Evolutionary conservation across 805 yeast genomes (phyloP).

Genomic region (Monosporozyma servazzii): DNA sequence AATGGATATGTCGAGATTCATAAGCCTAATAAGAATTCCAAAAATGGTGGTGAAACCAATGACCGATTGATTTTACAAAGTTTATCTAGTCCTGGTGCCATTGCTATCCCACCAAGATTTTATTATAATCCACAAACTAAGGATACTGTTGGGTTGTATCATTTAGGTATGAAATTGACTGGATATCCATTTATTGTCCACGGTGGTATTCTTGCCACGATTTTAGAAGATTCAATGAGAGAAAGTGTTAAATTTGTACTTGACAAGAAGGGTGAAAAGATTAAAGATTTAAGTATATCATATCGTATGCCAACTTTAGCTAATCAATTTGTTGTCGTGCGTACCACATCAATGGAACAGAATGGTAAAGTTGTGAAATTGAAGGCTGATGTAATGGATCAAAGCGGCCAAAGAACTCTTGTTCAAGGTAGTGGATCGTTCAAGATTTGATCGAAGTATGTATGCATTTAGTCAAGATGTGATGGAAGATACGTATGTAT

Average conservation of each 20-base stretch:
- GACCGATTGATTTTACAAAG: conserved; percentile 37
- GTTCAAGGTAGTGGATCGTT: conserved; percentile 50
- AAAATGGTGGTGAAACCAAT: neutral
- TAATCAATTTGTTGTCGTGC: conserved; percentile 63
- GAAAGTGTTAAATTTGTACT: conserved; percentile 36
- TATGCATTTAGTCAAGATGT: too few relatives aligned
- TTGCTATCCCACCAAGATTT: conserved; percentile 63
- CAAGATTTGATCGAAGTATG: conserved; percentile 3
- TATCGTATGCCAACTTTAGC: conserved; percentile 72
- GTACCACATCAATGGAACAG: conserved; percentile 36
- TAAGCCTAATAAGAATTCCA: conserved; percentile 34
- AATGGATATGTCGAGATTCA: conserved; percentile 33
- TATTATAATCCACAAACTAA: conserved; percentile 48
- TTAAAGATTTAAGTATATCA: conserved; percentile 34
- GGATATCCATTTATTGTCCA: conserved; percentile 86
- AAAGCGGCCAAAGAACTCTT: conserved; percentile 39
- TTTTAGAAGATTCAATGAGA: conserved; percentile 68
- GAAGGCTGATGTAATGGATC: conserved; percentile 43
- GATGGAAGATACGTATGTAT: conserved; percentile 4
- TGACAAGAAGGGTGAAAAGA: conserved; percentile 23
- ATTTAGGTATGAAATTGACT: conserved; percentile 66
- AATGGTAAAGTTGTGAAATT: conserved; percentile 30
- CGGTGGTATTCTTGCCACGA: conserved; percentile 79
- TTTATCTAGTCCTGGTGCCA: conserved; percentile 66
- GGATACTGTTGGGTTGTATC: conserved; percentile 59